Conservation (phyloP, 2,329 filamentous ascomycete species). For the Colletotrichum zoysiae region DNA sequence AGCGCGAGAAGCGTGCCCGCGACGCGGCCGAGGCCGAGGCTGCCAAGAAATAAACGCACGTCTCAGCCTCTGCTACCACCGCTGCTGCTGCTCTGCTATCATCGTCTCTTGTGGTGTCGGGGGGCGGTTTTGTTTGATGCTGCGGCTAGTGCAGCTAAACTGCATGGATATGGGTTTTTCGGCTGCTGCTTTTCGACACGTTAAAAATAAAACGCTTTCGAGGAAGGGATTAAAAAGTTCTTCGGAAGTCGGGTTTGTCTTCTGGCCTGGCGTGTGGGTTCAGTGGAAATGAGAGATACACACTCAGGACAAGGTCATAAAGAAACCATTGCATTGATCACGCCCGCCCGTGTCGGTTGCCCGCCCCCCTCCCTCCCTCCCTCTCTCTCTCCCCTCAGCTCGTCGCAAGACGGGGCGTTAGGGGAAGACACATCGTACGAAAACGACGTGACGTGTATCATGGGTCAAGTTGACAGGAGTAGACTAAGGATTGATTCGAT, state of each 20-base stretch:
- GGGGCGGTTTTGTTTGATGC: slow-evolving; percentile 37
- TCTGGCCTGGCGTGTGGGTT: slow-evolving; percentile 41
- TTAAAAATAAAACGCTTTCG: slow-evolving; percentile 38
- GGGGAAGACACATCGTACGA: slow-evolving; percentile 26
- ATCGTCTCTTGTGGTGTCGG: slow-evolving; percentile 41
- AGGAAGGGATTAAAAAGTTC: slow-evolving; percentile 33
- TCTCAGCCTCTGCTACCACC: slow-evolving; percentile 29
- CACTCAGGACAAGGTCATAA: slow-evolving; percentile 42
- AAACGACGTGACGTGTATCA: slow-evolving; percentile 40
- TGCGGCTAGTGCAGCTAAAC: slow-evolving; percentile 37
- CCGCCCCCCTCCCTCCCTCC: neutral
- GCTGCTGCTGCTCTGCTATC: slow-evolving; percentile 34
- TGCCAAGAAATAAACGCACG: slow-evolving; percentile 82
- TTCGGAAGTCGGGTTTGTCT: slow-evolving; percentile 34
- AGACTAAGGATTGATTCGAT: slow-evolving; percentile 36
- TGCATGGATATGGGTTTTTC: slow-evolving; percentile 39
- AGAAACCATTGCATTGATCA: slow-evolving; percentile 42
- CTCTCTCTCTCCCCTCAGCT: neutral
- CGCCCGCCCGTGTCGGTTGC: slow-evolving; percentile 21
- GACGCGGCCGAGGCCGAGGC: slow-evolving; percentile 87
- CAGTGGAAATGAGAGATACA: slow-evolving; percentile 39
- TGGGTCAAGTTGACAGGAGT: slow-evolving; percentile 36
- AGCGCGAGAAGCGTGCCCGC: slow-evolving; percentile 92
- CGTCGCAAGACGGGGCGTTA: slow-evolving; percentile 9
- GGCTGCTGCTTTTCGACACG: slow-evolving; percentile 40